Evolutionary conservation across 139 green algal genomes (phyloP), one percentile per base, ranked within the genome.

Genomic region (Spirogloea muscicola): DNA sequence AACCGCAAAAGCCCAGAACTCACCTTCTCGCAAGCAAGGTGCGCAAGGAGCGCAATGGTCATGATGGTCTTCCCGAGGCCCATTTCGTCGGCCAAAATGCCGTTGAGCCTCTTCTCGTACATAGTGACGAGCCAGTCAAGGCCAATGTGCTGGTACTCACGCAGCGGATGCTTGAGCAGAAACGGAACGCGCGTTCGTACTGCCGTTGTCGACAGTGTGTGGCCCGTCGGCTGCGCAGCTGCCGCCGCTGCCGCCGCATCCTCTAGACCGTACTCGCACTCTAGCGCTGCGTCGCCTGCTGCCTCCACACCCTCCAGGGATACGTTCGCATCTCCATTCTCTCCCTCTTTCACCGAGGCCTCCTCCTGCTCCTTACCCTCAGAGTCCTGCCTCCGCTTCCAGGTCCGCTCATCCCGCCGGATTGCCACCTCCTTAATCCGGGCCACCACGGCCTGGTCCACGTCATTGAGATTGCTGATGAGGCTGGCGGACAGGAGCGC

Each of bases 121-220:
- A 98, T 86, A 37, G 90, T 94, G n/a, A 94, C 91, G 66, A 98
- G 85, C 94, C 94, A 98, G 85, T 97, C 89, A 61, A 98, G 85
- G 1, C 94, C 94, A 21, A 96, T 88, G 71, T 96, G 90, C 85
- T 98, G 94, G 84, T 99, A 98, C 85, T 96, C 91, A 1, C 94
- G 85, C 74, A 99, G 78, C 0, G 68, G 40, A 46, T 87, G 66
- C 84, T 96, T 97, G 41, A 99, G 84, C 65, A 98, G 84, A 76
- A 97, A 97, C 13, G 93, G 91, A 37, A 93, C 85, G 42, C 88
- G 80, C 4, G 68, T 68, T 40, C 78, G 59, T 0, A 92, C 85
- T 2, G 87, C 49, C 0, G 86, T 87, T 1, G 89, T 96, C 31
- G 44, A 78, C 46, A 96, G 81, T 0, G 91, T 96, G 83, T 84